A percentile compares a stretch with the other conserved stretches of the same genome.
Evolutionary conservation across 2,329 filamentous ascomycete species (phyloP).

Genomic region (Phialophora chinensis): DNA sequence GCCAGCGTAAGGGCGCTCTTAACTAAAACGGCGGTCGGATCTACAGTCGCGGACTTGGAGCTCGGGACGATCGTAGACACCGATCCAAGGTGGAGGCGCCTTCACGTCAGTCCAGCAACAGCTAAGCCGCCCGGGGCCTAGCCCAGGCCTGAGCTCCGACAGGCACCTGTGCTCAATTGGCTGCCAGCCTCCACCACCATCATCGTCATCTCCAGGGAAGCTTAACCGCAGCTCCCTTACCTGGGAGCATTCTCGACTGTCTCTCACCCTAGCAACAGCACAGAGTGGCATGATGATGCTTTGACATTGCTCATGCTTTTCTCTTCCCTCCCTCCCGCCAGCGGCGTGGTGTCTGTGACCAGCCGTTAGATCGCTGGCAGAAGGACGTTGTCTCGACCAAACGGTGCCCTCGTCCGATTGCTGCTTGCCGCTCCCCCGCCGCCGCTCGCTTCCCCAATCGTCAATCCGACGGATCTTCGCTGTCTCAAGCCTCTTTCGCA

Average conservation of each 20-base stretch:
- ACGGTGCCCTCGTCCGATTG: not conserved
- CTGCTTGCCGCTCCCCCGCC: not conserved
- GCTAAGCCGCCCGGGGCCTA: not conserved
- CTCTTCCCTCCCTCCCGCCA: not conserved
- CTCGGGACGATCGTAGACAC: constrained; percentile 24
- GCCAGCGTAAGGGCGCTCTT: not conserved
- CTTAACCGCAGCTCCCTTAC: not conserved
- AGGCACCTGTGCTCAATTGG: constrained; percentile 25
- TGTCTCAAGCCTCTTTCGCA: not conserved
- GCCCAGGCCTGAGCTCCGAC: constrained; percentile 11
- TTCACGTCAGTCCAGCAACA: constrained; percentile 21
- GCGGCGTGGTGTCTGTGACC: constrained; percentile 1
- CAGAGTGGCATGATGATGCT: not conserved
- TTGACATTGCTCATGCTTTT: not conserved
- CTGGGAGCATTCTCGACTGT: not conserved
- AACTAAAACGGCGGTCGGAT: constrained; percentile 14
- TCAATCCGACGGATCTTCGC: constrained; percentile 1
- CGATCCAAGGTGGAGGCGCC: constrained; percentile 13
- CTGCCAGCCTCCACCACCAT: constrained; percentile 16
- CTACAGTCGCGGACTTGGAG: constrained; percentile 25
- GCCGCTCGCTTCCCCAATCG: constrained; percentile 7
- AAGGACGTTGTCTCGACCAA: not conserved
- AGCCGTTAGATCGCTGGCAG: constrained; percentile 2
- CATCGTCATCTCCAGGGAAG: constrained; percentile 10
- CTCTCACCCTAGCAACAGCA: not conserved